A percentile compares a stretch with the other conserved stretches of the same genome.
Conservation (phyloP, 495 filamentous ascomycete genomes). For the Usnea hakonensis region DNA sequence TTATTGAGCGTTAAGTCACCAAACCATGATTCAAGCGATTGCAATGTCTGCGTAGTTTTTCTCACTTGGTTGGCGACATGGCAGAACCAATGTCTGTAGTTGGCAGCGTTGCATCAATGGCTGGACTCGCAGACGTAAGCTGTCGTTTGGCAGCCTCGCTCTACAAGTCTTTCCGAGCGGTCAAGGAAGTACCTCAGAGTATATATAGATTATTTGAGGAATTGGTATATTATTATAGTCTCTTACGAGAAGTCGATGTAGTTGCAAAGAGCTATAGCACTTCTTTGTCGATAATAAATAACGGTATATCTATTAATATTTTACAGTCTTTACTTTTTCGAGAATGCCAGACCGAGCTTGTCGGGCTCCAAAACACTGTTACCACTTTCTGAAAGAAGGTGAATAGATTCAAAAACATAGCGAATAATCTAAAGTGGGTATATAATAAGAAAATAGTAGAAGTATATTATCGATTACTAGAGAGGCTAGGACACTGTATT, state of each 20-base stretch:
- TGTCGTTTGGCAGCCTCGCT: neutral
- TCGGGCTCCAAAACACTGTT: neutral
- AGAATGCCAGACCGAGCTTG: conserved; percentile 3
- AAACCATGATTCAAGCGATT: too few relatives aligned
- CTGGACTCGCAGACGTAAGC: conserved; percentile 2
- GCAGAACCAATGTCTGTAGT: neutral
- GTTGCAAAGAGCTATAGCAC: neutral
- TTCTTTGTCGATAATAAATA: neutral
- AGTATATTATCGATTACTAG: neutral
- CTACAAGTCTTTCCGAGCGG: neutral
- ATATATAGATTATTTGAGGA: neutral
- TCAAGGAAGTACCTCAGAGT: conserved; percentile 6
- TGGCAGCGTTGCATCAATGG: neutral
- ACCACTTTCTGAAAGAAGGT: neutral
- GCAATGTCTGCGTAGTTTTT: too few relatives aligned
- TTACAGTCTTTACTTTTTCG: neutral
- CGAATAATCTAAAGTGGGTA: neutral
- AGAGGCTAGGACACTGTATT: neutral
- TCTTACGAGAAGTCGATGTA: neutral
- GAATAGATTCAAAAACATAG: neutral
- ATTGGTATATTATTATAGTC: neutral
- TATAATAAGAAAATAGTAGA: neutral
- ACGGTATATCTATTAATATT: neutral
- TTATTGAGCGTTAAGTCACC: too few relatives aligned
- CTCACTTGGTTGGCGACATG: too few relatives aligned